A percentile compares a stretch with the other conserved stretches of the same genome.
These are phyloP conservation scores for Pseudotulostoma volvatum DNA, from an alignment of 495 filamentous ascomycete species.

Conservation along the genomic window DNA sequence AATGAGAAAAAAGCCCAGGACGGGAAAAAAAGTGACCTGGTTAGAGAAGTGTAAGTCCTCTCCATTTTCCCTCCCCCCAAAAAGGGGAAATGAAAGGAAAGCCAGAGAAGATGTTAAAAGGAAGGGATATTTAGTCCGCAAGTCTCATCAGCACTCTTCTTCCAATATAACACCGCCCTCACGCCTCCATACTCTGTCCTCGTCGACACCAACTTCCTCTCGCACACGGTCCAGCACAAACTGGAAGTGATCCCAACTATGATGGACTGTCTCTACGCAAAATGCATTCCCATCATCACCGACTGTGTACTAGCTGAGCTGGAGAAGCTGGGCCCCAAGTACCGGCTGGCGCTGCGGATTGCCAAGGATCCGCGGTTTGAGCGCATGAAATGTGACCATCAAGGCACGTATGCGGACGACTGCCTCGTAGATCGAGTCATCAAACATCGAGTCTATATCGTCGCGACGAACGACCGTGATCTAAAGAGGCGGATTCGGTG, in stretches of 20 bases:
- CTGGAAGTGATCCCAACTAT: constrained; percentile 70
- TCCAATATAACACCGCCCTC: constrained; percentile 81
- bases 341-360: constrained; percentile 73
- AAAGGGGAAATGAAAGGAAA: not conserved
- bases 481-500: constrained; percentile 58
- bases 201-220: constrained; percentile 87
- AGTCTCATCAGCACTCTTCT: constrained; percentile 80
- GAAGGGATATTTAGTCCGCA: constrained; percentile 34
- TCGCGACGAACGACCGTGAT: constrained; percentile 71
- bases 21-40: constrained; percentile 1
- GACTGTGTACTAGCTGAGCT: constrained; percentile 51
- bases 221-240: constrained; percentile 79
- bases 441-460: constrained; percentile 70
- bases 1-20: constrained; percentile 4
- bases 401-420: constrained; percentile 88
- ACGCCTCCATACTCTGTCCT: constrained; percentile 78
- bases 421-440: constrained; percentile 78
- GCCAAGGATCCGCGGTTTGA: constrained; percentile 88
- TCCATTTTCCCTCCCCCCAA: not conserved
- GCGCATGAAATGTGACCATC: constrained; percentile 69
- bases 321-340: constrained; percentile 81
- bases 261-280: constrained; percentile 57
- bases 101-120: constrained; percentile 20
- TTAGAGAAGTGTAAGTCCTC: constrained; percentile 6
- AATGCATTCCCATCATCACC: constrained; percentile 36